Conservation (phyloP, 208 protist genomes). For the Sergeia podlipaevii region DNA sequence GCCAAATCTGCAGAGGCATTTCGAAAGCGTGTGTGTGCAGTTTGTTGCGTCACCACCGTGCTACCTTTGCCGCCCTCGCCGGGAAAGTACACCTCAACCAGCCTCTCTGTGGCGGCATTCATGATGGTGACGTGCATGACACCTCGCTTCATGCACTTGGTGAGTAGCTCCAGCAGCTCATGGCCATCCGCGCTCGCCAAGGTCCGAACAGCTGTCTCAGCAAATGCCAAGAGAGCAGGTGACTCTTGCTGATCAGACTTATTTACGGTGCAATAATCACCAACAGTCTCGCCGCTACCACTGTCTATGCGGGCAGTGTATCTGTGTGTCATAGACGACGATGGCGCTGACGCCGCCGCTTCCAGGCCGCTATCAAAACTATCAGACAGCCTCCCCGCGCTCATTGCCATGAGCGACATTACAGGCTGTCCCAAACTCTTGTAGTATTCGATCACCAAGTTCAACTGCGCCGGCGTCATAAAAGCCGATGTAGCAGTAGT, state of each 20-base stretch:
- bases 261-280: too few species aligned
- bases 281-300: background rate
- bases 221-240: too few species aligned
- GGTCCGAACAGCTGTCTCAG: constrained; percentile 26
- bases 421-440: constrained; percentile 58
- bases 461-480: constrained; percentile 49
- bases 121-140: constrained; percentile 64
- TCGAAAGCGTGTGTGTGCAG: background rate
- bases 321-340: too few species aligned
- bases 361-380: constrained; percentile 37
- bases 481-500: constrained; percentile 29
- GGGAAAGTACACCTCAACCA: constrained; percentile 38
- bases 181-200: constrained; percentile 31
- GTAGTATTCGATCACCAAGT: constrained; percentile 61
- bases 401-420: constrained; percentile 43
- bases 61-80: background rate
- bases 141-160: constrained; percentile 50
- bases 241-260: too few species aligned
- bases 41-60: background rate
- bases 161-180: constrained; percentile 52
- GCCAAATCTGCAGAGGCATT: constrained; percentile 4
- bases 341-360: constrained; percentile 18
- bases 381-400: constrained; percentile 21
- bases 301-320: too few species aligned
- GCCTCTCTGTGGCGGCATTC: constrained; percentile 31